Base-by-base conservation (phyloP, 2,329 filamentous ascomycete species). In the Neobulgaria alba region DNA sequence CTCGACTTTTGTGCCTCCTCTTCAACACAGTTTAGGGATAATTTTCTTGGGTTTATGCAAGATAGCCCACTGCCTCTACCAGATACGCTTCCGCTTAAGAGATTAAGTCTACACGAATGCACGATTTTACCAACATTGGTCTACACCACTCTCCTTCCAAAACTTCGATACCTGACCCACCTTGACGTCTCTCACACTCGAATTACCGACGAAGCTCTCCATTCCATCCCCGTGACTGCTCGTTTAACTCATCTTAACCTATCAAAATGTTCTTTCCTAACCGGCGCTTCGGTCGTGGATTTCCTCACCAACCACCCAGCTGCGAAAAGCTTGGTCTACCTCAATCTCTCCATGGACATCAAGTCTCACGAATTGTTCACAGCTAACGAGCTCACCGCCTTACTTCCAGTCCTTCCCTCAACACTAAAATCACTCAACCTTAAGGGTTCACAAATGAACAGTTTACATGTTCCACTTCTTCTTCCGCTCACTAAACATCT, bases 1-100 rank as follows among this genome's bases (percentile, higher is more conserved):
- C 55, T 90, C 16, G 85, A 92, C 59, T 83, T 90, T 56, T 86
- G 82, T 51, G 85, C 80, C 42, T 85, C 82, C 62, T 82, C 82
- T 10, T 82, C 82, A 3, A 62, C 69, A 10, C 61, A 62, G 3
- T 90, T 90, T 68, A 79, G 77, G 51, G 68, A 73, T 35, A 68
- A 79, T 0, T 85, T 89, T 60, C 64, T 68, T 30, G 65, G 72
- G 8, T 65, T 74, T 23, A 31, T 73, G 10, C 39, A 45, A 18
- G 36, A 46, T n/a, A 29, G 18, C 9, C 17, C 29, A 3, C 35
- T 40, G 19, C 33, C 42, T 8, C 62, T 71, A 62, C 73, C 77
- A 10, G 65, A 67, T 16, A 55, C 65, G 41, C 68, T 86, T 30
- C 66, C 70, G 26, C 67, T 90, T 51, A 75, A 73, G 47, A 75